Conservation (phyloP, 2,329 filamentous ascomycete species). For the Ophiostoma australiae region DNA sequence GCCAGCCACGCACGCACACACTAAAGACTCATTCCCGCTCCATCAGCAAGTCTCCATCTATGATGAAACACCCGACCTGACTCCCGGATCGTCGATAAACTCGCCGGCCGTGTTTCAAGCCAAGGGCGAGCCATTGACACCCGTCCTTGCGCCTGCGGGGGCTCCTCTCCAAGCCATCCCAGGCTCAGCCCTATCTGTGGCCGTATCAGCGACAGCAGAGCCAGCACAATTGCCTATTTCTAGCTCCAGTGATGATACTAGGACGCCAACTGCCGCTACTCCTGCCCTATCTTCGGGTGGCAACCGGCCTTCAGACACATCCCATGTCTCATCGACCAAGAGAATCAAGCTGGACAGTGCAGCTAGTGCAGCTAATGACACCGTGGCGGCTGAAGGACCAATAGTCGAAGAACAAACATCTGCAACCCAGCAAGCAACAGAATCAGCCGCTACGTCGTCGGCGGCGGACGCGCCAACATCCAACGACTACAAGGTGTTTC, state of each 20-base stretch:
- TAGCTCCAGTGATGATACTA: background rate
- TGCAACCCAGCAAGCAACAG: background rate
- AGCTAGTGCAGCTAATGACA: background rate
- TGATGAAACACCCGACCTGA: conserved; percentile 20
- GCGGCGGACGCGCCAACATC: background rate
- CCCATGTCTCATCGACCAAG: background rate
- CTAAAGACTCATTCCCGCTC: background rate
- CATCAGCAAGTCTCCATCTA: conserved; percentile 6
- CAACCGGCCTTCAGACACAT: background rate
- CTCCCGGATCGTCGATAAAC: conserved; percentile 14
- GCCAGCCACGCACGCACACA: background rate
- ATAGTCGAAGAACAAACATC: background rate
- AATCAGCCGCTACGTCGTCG: background rate
- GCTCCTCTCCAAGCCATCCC: conserved; percentile 29
- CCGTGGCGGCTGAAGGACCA: background rate
- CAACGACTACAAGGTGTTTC: conserved; percentile 6
- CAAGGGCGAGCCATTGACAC: conserved; percentile 19
- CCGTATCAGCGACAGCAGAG: background rate
- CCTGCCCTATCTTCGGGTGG: background rate
- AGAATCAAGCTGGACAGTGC: background rate
- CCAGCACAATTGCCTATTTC: background rate
- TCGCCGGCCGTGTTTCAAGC: conserved; percentile 4
- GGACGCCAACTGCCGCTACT: background rate
- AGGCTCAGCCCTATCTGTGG: background rate
- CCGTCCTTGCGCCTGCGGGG: conserved; percentile 17